A percentile compares a stretch with the other conserved stretches of the same genome.
Conservation (phyloP, 371 early-diverging fungal species). For the Enteropsectra breve region DNA sequence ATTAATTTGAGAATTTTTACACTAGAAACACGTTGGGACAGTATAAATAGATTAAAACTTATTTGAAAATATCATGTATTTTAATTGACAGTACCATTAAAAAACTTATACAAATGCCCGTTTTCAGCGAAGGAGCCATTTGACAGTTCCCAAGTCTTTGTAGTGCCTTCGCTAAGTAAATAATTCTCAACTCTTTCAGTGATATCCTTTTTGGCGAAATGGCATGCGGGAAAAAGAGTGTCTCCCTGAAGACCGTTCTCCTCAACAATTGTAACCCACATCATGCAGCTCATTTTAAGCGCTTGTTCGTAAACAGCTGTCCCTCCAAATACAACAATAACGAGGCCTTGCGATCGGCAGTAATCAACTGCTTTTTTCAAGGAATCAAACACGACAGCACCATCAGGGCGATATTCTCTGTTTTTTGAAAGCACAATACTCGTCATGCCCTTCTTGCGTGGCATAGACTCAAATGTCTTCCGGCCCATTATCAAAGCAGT, state of each 20-base stretch:
- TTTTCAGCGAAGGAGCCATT: constrained; percentile 7
- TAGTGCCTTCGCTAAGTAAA: background rate
- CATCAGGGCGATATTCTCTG: background rate
- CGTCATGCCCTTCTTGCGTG: background rate
- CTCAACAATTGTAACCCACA: constrained; percentile 28
- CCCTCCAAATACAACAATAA: constrained; percentile 25
- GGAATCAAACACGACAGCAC: background rate
- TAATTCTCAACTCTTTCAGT: background rate
- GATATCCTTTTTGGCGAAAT: background rate
- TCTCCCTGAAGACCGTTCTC: constrained; percentile 21
- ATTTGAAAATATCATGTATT: background rate
- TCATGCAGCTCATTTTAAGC: background rate
- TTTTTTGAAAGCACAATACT: constrained; percentile 22
- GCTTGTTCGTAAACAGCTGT: constrained; percentile 20
- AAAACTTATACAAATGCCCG: constrained; percentile 6
- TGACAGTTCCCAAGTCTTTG: background rate
- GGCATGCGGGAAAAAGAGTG: constrained; percentile 5
- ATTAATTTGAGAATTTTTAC: no score
- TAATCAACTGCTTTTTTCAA: constrained; percentile 19
- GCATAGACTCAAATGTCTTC: constrained; percentile 25
- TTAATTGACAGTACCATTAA: background rate
- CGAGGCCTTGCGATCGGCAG: constrained; percentile 3
- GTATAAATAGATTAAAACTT: background rate
- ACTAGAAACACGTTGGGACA: no score
- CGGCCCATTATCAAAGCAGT: constrained; percentile 24